Evolutionary conservation across 257 asterid species (phyloP), one percentile per base, ranked within the genome.

Genomic region (Solanum gandarillasii): DNA sequence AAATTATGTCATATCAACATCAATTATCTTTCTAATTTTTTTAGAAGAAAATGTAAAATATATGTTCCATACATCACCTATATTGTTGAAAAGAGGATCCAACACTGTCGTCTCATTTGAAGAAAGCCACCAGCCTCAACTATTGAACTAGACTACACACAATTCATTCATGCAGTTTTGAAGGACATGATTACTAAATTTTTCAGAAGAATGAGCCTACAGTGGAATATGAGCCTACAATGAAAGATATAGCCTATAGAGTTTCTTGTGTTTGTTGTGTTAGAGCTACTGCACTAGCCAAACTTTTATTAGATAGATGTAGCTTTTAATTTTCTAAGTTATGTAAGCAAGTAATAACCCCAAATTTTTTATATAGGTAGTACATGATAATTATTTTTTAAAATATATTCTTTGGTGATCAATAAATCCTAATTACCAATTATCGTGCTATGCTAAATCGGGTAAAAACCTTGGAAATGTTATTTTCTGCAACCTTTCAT

Each of bases 41-140:
- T 0, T 0, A 74, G 60, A 74, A 72, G 46, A 23, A 48, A 3
- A 2, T 36, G 62, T 36, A 58, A 7, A 25, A 41, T 11, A 16
- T 43, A 46, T n/a, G 60, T 48, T 32, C 38, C 6, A 35, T 39
- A 72, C 29, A n/a, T 34, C 85, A 87, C 98, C 91, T 93, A 95
- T 98, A 90, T 95, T 93, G 87, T 43, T 91, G 91, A 97, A 97
- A 27, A 94, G 92, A 35, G 99, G 98, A 92, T 95, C 98, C 93
- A 97, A 88, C 29, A 95, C 93, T 46, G 93, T 6, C 84, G 92
- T 95, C 35, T 98, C 99, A 90, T 96, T 96, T 5, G 98, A 97
- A 87, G 98, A 52, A 52, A 52, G 4, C 23, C 9, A 16, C n/a
- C 2, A 52, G 1, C 9, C n/a, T 52, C 23, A 18, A 18, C 23